phyloP scores from a whole-genome alignment of 805 yeast genomes.

The Wickerhamiella lipophila region DNA sequence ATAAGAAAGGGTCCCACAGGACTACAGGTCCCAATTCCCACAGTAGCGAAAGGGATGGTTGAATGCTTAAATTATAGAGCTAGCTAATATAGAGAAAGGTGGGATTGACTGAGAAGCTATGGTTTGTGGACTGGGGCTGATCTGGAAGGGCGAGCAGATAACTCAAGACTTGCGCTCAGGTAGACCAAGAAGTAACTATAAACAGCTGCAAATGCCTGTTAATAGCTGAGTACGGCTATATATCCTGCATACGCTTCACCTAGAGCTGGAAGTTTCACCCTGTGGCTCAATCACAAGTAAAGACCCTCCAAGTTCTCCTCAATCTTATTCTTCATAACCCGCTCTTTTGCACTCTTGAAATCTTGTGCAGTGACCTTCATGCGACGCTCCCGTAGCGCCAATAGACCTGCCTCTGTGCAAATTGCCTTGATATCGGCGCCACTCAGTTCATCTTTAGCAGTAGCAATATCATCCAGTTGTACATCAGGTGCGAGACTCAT shows the following conservation, averaged over 20 bases:
- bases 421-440: conserved; percentile 98
- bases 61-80: not conserved
- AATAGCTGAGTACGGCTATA: no score
- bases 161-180: no score
- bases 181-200: no score
- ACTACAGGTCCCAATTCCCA: no score
- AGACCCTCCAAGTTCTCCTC: conserved; percentile 93
- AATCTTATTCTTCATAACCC: conserved; percentile 89
- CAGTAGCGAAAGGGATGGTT: not conserved
- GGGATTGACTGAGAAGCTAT: no score
- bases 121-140: no score
- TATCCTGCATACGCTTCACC: no score
- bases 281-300: conserved; percentile 41
- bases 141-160: no score
- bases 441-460: conserved; percentile 82
- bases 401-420: conserved; percentile 92
- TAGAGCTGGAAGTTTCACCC: no score
- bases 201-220: no score
- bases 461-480: conserved; percentile 76
- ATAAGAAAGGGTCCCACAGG: no score
- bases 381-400: conserved; percentile 91
- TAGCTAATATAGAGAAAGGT: no score
- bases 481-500: conserved; percentile 86
- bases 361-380: conserved; percentile 95
- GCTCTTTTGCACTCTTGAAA: conserved; percentile 84